These are phyloP conservation scores for Ligustrum vulgare DNA, from an alignment of 257 asterid species.

Conservation along the genomic window DNA sequence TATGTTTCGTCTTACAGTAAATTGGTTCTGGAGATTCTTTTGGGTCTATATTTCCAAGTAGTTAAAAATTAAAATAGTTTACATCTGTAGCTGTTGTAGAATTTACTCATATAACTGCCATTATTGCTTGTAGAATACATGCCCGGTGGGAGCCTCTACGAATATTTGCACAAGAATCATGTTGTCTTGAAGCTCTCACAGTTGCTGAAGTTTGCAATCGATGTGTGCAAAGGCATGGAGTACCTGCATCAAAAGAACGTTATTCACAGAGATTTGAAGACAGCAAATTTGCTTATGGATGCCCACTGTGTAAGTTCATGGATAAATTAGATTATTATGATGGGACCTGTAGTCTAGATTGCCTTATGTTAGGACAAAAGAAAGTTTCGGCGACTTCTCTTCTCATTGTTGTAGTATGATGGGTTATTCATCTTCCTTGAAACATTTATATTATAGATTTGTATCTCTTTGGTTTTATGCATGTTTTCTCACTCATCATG, in stretches of 20 bases:
- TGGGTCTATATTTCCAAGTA: background rate
- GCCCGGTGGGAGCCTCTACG: conserved; percentile 86
- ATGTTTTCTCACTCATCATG: background rate
- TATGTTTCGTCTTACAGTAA: conserved; percentile 21
- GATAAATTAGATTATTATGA: background rate
- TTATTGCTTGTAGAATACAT: conserved; percentile 60
- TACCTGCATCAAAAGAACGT: conserved; percentile 78
- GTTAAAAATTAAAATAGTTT: background rate
- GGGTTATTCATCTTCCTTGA: background rate
- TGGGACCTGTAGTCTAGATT: conserved; percentile 4
- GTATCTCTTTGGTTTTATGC: background rate
- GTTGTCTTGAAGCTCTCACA: conserved; percentile 56
- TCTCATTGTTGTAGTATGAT: conserved; percentile 1
- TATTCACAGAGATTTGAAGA: conserved; percentile 87
- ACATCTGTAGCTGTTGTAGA: background rate
- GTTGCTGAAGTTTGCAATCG: conserved; percentile 74
- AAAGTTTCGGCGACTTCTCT: background rate
- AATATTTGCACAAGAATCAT: conserved; percentile 68
- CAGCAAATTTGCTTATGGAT: conserved; percentile 87
- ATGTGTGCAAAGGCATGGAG: conserved; percentile 93
- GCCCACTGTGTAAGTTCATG: conserved; percentile 49
- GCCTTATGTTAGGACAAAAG: background rate
- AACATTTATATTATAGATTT: background rate
- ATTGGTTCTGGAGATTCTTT: conserved; percentile 8
- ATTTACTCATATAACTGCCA: conserved; percentile 27